These are phyloP conservation scores for Trypanosoma lewisi DNA, from an alignment of 208 protist genomes.

Conservation along the genomic window DNA sequence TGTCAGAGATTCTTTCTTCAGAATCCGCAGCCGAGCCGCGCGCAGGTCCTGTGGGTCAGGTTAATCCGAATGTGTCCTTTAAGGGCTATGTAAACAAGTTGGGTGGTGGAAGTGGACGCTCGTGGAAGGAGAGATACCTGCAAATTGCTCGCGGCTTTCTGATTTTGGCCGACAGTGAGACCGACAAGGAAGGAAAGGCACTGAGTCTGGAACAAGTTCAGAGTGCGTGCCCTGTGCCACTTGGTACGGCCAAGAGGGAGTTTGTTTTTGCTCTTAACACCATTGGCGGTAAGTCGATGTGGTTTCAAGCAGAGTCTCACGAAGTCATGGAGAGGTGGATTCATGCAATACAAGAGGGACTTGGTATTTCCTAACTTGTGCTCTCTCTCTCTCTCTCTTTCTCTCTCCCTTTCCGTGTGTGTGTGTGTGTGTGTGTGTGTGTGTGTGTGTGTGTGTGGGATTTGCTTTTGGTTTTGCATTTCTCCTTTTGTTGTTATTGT, in stretches of 20 bases:
- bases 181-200: constrained; percentile 69
- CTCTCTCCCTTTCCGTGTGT: constrained; percentile 15
- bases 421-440: background rate
- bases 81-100: constrained; percentile 72
- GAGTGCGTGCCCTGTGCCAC: constrained; percentile 70
- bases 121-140: constrained; percentile 74
- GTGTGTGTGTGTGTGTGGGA: background rate
- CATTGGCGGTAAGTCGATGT: constrained; percentile 82
- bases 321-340: constrained; percentile 84
- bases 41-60: constrained; percentile 44
- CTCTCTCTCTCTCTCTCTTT: constrained; percentile 6
- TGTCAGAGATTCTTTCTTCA: constrained; percentile 67
- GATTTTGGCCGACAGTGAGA: constrained; percentile 71
- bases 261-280: constrained; percentile 85
- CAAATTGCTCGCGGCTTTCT: constrained; percentile 70
- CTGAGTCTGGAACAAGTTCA: constrained; percentile 80
- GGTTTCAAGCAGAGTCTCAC: constrained; percentile 70
- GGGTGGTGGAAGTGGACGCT: constrained; percentile 47
- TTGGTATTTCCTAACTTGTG: constrained; percentile 55
- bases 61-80: constrained; percentile 72
- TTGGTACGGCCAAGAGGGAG: constrained; percentile 50
- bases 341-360: constrained; percentile 63
- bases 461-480: constrained; percentile 9
- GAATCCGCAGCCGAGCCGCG: constrained; percentile 24
- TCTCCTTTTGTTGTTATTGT: too few relatives aligned